Conservation (phyloP, 306 rosid genomes). For the Quercus berberidifolia region DNA sequence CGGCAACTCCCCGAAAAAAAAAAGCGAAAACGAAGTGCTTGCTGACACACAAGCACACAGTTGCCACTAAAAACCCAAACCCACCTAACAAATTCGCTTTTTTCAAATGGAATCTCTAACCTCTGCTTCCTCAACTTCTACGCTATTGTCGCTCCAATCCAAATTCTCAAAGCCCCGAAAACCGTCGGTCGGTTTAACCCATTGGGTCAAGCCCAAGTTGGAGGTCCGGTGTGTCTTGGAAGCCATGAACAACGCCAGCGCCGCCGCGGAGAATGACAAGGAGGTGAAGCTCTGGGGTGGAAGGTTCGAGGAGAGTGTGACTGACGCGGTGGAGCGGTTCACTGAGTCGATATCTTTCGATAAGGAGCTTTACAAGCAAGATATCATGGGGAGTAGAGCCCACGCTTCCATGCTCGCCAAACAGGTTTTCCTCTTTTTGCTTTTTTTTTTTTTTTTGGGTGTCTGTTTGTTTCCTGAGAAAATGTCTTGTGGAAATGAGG, state of each 20-base stretch:
- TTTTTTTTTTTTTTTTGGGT: background rate
- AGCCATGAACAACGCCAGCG: slow-evolving; percentile 4
- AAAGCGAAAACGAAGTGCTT: no score
- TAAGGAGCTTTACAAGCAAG: slow-evolving; percentile 78
- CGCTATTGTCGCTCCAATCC: background rate
- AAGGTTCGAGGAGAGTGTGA: slow-evolving; percentile 82
- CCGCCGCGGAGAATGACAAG: slow-evolving; percentile 32
- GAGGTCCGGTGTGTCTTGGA: slow-evolving; percentile 17
- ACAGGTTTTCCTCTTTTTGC: slow-evolving; percentile 38
- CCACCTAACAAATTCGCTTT: background rate
- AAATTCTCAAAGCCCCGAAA: slow-evolving; percentile 1
- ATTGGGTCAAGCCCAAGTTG: slow-evolving; percentile 8
- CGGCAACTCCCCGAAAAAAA: no score
- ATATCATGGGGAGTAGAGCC: slow-evolving; percentile 81
- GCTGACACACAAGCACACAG: background rate
- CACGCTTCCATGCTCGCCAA: slow-evolving; percentile 94
- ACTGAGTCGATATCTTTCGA: slow-evolving; percentile 92
- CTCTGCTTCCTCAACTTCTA: slow-evolving; percentile 17
- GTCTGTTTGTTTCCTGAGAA: background rate
- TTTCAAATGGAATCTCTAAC: slow-evolving; percentile 15
- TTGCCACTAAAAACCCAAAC: background rate
- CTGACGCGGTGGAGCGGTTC: slow-evolving; percentile 86
- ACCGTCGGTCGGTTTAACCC: background rate
- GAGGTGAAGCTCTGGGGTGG: slow-evolving; percentile 97
- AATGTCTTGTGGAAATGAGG: no score